These are phyloP conservation scores for Zygoascus biomembranicola DNA, from an alignment of 805 yeast species.

Conservation along the genomic window DNA sequence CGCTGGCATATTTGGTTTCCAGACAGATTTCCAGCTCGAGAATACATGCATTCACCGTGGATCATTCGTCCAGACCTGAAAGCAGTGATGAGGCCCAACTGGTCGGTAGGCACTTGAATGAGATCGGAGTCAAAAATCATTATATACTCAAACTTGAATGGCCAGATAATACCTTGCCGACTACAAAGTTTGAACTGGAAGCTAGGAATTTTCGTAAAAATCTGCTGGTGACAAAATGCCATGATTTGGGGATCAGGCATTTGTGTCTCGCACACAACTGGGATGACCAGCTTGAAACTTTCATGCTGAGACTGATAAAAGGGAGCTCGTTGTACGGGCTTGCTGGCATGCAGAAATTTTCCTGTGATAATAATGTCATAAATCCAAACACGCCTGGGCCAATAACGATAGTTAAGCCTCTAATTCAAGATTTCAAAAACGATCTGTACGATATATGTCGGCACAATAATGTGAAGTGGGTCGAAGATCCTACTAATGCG, in stretches of 20 bases:
- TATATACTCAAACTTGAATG: slow-evolving; percentile 26
- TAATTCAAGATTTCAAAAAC: slow-evolving; percentile 39
- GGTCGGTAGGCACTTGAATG: slow-evolving; percentile 24
- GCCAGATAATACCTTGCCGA: slow-evolving; percentile 1
- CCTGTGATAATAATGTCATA: slow-evolving; percentile 4
- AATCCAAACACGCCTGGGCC: slow-evolving; percentile 4
- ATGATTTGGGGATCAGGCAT: slow-evolving; percentile 24
- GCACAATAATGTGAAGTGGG: slow-evolving; percentile 42
- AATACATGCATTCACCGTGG: slow-evolving; percentile 51
- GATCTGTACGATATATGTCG: slow-evolving; percentile 41
- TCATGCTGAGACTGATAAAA: slow-evolving; percentile 41
- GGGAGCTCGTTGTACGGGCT: slow-evolving; percentile 50
- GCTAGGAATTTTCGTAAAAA: slow-evolving; percentile 52
- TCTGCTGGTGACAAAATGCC: slow-evolving; percentile 37
- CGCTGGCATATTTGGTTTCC: slow-evolving; percentile 45
- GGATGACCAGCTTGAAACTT: slow-evolving; percentile 70
- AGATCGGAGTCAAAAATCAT: slow-evolving; percentile 27
- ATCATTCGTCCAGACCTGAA: slow-evolving; percentile 48
- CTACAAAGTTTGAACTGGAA: slow-evolving; percentile 40
- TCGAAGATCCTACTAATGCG: slow-evolving; percentile 60
- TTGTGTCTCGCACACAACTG: slow-evolving; percentile 58
- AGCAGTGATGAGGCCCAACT: slow-evolving; percentile 42
- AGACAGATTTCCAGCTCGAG: slow-evolving; percentile 9
- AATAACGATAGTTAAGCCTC: slow-evolving; percentile 41
- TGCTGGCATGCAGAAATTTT: slow-evolving; percentile 42